Percentiles rank a stretch among this genome's conserved stretches.
Evolutionary conservation across 352 stramenopile species (phyloP).

Genomic region (Globisporangium radiosum): DNA sequence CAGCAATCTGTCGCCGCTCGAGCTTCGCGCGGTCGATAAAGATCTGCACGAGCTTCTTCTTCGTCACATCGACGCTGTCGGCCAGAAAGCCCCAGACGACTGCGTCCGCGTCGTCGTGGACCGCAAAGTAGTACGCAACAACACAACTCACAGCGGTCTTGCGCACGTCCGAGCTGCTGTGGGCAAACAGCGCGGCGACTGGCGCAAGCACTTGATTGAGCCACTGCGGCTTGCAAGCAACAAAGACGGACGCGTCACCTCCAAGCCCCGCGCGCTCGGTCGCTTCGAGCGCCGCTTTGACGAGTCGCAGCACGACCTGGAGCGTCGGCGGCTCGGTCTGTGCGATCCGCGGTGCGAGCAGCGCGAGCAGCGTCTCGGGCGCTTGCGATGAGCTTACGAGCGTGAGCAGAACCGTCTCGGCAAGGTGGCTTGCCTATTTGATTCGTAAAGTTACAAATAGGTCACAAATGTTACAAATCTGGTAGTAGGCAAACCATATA

Average conservation of each 20-base stretch:
- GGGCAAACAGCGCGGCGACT: constrained; percentile 30
- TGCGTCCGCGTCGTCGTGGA: constrained; percentile 25
- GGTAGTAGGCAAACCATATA: not conserved
- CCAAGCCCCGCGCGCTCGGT: constrained; percentile 19
- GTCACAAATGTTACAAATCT: not conserved
- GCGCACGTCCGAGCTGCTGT: constrained; percentile 57
- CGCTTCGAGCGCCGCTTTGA: constrained; percentile 34
- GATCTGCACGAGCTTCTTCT: constrained; percentile 58
- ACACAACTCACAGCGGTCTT: constrained; percentile 63
- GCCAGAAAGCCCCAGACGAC: constrained; percentile 40
- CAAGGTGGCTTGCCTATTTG: constrained; percentile 39
- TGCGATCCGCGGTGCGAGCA: constrained; percentile 32
- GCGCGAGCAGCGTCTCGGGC: constrained; percentile 27
- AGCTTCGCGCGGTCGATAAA: constrained; percentile 66
- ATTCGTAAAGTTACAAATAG: not conserved
- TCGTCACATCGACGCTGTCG: constrained; percentile 41
- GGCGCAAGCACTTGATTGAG: constrained; percentile 23
- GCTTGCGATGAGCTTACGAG: constrained; percentile 27
- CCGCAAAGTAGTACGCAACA: constrained; percentile 59
- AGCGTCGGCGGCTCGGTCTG: constrained; percentile 33
- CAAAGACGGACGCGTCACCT: constrained; percentile 3
- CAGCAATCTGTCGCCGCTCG: constrained; percentile 15
- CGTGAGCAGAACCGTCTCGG: constrained; percentile 36
- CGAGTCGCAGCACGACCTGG: constrained; percentile 40
- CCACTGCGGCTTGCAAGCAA: constrained; percentile 28